Evolutionary conservation across 108 stramenopile genomes (phyloP).

Genomic region (Stephanodiscus minutulus): DNA sequence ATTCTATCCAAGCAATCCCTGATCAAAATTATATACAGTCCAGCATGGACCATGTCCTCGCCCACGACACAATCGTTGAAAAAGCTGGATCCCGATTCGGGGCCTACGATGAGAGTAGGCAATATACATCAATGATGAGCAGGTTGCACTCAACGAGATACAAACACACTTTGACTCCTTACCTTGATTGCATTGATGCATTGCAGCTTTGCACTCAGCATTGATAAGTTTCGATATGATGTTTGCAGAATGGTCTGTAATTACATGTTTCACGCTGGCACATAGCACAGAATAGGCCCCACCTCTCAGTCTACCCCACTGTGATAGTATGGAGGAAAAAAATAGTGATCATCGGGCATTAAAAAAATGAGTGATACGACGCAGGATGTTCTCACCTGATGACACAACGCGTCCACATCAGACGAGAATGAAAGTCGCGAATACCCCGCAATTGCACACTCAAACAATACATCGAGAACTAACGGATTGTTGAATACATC

Average conservation of each 20-base stretch:
- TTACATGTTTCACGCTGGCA: conserved; percentile 35
- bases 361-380: not conserved
- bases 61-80: conserved; percentile 71
- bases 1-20: conserved; percentile 31
- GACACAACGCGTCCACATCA: conserved; percentile 21
- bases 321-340: not conserved
- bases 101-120: conserved; percentile 7
- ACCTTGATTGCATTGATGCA: conserved; percentile 48
- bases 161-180: not conserved
- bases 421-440: conserved; percentile 18
- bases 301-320: conserved; percentile 82
- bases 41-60: conserved; percentile 64
- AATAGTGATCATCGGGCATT: not conserved
- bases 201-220: conserved; percentile 67
- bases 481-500: conserved; percentile 33
- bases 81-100: conserved; percentile 50
- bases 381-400: conserved; percentile 19
- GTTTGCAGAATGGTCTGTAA: conserved; percentile 41
- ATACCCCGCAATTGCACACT: conserved; percentile 41
- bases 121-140: not conserved
- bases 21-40: conserved; percentile 55
- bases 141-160: not conserved
- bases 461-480: conserved; percentile 29
- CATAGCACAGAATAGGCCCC: conserved; percentile 54
- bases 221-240: conserved; percentile 41